These are phyloP conservation scores for Dichomitus squalens DNA, from an alignment of 1,284 basidiomycete genomes.

Conservation along the genomic window DNA sequence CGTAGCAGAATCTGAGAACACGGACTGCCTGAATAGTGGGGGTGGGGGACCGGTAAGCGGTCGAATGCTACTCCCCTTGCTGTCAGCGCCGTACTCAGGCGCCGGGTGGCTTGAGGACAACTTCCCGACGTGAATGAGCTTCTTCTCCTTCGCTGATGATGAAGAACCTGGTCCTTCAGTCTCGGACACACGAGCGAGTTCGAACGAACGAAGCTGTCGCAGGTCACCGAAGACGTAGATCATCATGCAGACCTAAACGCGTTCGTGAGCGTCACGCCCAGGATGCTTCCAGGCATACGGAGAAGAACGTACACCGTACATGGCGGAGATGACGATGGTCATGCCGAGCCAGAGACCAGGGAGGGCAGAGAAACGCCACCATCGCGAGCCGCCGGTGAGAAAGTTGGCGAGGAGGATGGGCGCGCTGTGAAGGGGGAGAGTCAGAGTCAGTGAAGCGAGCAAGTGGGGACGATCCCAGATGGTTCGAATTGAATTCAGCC, in stretches of 20 bases:
- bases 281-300: neutral
- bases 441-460: slow-evolving; percentile 2
- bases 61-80: neutral
- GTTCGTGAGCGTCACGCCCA: neutral
- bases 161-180: slow-evolving; percentile 40
- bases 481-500: neutral
- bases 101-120: neutral
- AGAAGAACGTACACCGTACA: slow-evolving; percentile 53
- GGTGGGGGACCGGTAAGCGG: slow-evolving; percentile 7
- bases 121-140: neutral
- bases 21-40: neutral
- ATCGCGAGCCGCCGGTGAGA: slow-evolving; percentile 43
- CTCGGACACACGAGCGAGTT: slow-evolving; percentile 66
- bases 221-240: slow-evolving; percentile 83
- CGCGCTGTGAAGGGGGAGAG: slow-evolving; percentile 41
- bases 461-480: neutral
- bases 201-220: slow-evolving; percentile 75
- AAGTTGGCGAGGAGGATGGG: slow-evolving; percentile 58
- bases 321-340: slow-evolving; percentile 59
- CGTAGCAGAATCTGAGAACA: neutral
- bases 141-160: neutral
- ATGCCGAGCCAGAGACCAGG: slow-evolving; percentile 74
- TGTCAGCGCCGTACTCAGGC: neutral
- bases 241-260: slow-evolving; percentile 50
- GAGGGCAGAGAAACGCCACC: slow-evolving; percentile 60